Base-by-base conservation (phyloP, 2,329 filamentous ascomycete species). In the Fusarium sp. region DNA sequence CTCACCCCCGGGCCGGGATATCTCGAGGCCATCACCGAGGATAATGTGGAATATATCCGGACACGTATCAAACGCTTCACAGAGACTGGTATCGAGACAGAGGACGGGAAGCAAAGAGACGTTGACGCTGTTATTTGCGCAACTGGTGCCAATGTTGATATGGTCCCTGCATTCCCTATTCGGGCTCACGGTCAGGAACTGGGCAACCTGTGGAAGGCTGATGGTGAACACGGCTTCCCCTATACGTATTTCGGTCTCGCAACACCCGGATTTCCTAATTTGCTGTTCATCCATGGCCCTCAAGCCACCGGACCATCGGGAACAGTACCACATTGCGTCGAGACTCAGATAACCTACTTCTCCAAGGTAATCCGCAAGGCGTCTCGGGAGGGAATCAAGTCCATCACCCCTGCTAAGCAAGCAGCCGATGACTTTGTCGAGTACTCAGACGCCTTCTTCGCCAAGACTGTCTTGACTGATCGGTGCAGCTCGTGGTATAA, bases 401-500 rank as follows among this genome's bases (percentile, higher is more conserved):
- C 85, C 0, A 82, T 91, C 6, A 72, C 74, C 1, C 88, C 89
- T 0, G 83, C 81, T 0, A 79, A 80, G 42, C 76, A 78, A 28
- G 89, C 89, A 0, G 77, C 88, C 0, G 87, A 90, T 36, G 88
- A 91, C 65, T 89, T 88, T 61, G 75, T 85, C 10, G 81, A 83
- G 48, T 89, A 88, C 73, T 79, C 78, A 25, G 81, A 86, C 61
- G 80, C 81, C 0, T 87, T 85, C 70, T 86, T 86, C 66, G 72
- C 76, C 0, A 80, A 74, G 22, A 86, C 83, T 0, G 83, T 86
- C 2, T 74, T 88, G 53, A 80, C 81, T 0, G 85, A 88, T 48
- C 83, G 85, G 53, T 92, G 89, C 72, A 86, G 84, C 36, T 89
- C 85, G 0, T 92, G 90, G 90, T 90, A 89, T 57, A 92, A 92